Evolutionary conservation across 2,329 filamentous ascomycete genomes (phyloP).

Genomic region (Nigrospora osmanthi): DNA sequence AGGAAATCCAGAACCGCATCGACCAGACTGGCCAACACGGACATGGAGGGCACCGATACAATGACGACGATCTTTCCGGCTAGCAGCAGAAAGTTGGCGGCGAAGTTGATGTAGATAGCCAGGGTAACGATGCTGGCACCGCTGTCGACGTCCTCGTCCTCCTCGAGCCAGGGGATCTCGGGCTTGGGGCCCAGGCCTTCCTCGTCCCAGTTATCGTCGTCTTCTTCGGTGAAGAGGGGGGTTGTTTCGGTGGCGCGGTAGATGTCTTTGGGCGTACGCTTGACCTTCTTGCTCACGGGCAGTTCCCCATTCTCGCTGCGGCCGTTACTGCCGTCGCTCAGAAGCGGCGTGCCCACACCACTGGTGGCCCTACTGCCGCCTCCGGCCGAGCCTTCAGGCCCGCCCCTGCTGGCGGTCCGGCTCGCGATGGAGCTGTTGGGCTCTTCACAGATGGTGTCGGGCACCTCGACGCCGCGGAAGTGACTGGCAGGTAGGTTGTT

Average conservation of each 20-base stretch:
- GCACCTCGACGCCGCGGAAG: slow-evolving; percentile 51
- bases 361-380: background rate
- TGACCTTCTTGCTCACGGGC: slow-evolving; percentile 43
- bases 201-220: slow-evolving; percentile 29
- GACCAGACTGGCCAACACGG: slow-evolving; percentile 71
- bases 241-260: slow-evolving; percentile 69
- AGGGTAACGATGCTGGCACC: slow-evolving; percentile 70
- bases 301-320: background rate
- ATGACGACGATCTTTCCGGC: slow-evolving; percentile 72
- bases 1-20: slow-evolving; percentile 76
- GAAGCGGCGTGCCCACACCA: background rate
- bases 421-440: slow-evolving; percentile 16
- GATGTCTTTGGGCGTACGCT: slow-evolving; percentile 77
- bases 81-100: slow-evolving; percentile 69
- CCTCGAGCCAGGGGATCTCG: slow-evolving; percentile 62
- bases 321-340: background rate
- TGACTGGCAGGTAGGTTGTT: slow-evolving; percentile 51
- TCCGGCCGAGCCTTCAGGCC: background rate
- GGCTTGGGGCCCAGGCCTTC: slow-evolving; percentile 31
- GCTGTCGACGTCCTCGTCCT: slow-evolving; percentile 64
- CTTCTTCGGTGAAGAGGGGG: slow-evolving; percentile 51
- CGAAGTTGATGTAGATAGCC: slow-evolving; percentile 80
- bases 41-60: slow-evolving; percentile 71
- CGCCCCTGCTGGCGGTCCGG: background rate
- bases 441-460: slow-evolving; percentile 72